Evolutionary conservation across 1,139 yeast genomes (phyloP), one percentile per base, ranked within the genome.

Genomic region (Sugiyamaella pinicola): DNA sequence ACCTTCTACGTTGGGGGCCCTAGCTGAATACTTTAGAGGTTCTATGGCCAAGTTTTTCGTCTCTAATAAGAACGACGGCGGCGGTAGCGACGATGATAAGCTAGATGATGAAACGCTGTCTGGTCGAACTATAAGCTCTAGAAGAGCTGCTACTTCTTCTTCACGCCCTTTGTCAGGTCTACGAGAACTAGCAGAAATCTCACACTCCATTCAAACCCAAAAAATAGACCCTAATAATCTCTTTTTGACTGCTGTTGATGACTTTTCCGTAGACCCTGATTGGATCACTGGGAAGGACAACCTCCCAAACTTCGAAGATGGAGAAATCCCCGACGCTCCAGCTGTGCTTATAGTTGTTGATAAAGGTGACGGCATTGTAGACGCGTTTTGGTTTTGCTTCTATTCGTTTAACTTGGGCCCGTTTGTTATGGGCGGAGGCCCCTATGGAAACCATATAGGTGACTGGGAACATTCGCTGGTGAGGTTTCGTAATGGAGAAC

Each of bases 381-480:
- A 93, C 68, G 90, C 97, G 0, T 93, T 81, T 66, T 93, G 98
- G 98, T 93, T 93, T 69, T 91, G 88, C 69, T 93, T 93, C 66
- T 93, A 93, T 67, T 87, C 96, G 1, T 93, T 91, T 73, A 93
- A 93, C 65, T 74, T 88, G 61, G 99, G 99, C 0, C 98, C 99
- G 0, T 93, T 84, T 70, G 97, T 93, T 12, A 91, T 91, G 97
- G 98, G 98, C 2, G 80, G 82, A 38, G 99, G 99, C 0, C 99
- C 99, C 0, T 93, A 86, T 73, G 99, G 99, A 0, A 87, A 91
- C 66, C 99, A 93, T 65, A 83, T 93, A 29, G 99, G 98, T 4
- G 99, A 93, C 72, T 93, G 99, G 99, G 99, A 93, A 64, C 99
- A 93, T 68, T 83, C 96, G 2, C 72, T 93, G 39, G 95, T 90